Base-by-base conservation (phyloP, 2,329 filamentous ascomycete species). In the Eutypella sp. region DNA sequence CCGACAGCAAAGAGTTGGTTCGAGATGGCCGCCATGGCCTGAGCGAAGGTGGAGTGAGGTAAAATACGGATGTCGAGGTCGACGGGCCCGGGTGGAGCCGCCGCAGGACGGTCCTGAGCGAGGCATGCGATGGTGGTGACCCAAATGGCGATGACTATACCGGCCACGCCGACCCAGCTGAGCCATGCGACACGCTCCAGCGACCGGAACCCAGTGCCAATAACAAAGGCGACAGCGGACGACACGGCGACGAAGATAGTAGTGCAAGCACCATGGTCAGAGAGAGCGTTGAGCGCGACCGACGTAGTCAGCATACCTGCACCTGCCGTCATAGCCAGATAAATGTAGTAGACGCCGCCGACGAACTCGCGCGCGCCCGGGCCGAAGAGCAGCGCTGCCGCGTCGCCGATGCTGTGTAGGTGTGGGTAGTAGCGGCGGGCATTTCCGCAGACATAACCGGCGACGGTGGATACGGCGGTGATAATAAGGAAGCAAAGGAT, bases 371-470 rank as follows among this genome's bases (percentile, higher is more conserved):
- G 66, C 1, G 74, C 74, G 5, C 67, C 45, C 2, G 60, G 64
- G 13, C 76, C 75, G 49, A 76, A 74, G n/a, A 79, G 63, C 31
- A 76, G 58, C 3, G 53, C 52, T 16, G 74, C 75, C 2, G 68
- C 75, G 53, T 78, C 75, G 40, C 75, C 75, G 45, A 79, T 73
- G 22, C 70, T 67, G 53, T 79, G 78, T 2, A 78, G 70, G 31
- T 72, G 65, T 3, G 67, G 68, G 51, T 79, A 75, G 9, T 62
- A 61, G 31, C 72, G 50, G 51, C 78, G 79, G 63, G 78, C 78
- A n/a, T 63, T 54, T 8, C 71, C 73, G 10, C 76, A 62, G 20
- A 74, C 70, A 49, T 72, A 74, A 43, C 66, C 63, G 2, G 71
- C 73, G 73, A 73, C 76, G 2, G 68, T 71, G 0, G 72, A 74